A percentile compares a stretch with the other conserved stretches of the same genome.
These are phyloP conservation scores for Hypoxylon subgilvum DNA, from an alignment of 495 filamentous ascomycete genomes.

Conservation along the genomic window DNA sequence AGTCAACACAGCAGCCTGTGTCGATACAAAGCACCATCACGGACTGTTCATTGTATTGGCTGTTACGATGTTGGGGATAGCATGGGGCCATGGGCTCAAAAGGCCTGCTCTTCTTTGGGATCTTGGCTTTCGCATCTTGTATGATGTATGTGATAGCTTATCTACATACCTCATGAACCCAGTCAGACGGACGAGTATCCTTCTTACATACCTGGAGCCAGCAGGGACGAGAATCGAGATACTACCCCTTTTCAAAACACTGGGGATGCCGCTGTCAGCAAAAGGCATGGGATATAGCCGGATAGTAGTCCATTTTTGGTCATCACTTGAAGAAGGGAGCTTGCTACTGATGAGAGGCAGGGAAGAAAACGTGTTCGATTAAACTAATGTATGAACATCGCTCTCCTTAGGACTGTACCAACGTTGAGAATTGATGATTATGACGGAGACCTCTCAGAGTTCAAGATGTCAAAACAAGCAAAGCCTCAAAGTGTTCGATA, in stretches of 20 bases:
- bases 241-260: conserved; percentile 22
- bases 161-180: too few relatives aligned
- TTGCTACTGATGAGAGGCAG: conserved; percentile 2
- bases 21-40: neutral
- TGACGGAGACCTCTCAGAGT: too few relatives aligned
- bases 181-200: conserved; percentile 4
- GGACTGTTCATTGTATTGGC: neutral
- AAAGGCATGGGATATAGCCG: conserved; percentile 5
- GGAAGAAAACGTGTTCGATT: conserved; percentile 15
- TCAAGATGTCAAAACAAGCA: too few relatives aligned
- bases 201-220: neutral
- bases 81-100: conserved; percentile 1
- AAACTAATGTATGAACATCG: too few relatives aligned
- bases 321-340: conserved; percentile 5
- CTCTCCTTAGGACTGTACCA: too few relatives aligned
- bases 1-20: neutral
- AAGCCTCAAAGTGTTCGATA: too few relatives aligned
- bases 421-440: too few relatives aligned
- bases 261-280: conserved; percentile 17
- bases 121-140: neutral
- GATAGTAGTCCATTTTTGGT: neutral
- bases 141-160: too few relatives aligned
- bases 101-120: conserved; percentile 4
- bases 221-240: conserved; percentile 10
- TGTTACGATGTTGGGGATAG: conserved; percentile 3